A percentile compares a stretch with the other conserved stretches of the same genome.
Conservation (phyloP, 1,284 basidiomycete genomes). For the Entoloma clypeatum region DNA sequence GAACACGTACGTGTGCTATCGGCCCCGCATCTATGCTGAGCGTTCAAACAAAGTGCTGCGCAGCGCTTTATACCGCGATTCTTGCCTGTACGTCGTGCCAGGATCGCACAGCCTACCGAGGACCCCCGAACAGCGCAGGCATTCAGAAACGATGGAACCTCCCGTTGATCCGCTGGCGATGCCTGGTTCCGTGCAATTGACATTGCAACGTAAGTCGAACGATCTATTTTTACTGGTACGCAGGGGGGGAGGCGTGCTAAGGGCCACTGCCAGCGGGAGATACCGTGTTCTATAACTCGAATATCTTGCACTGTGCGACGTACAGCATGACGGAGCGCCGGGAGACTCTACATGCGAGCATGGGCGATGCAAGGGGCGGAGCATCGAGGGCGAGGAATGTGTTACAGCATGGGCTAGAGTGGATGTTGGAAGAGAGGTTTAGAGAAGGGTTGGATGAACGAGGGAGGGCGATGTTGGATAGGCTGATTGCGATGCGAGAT, state of each 20-base stretch:
- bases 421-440: slow-evolving; percentile 67
- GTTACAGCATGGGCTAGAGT: slow-evolving; percentile 74
- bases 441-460: slow-evolving; percentile 44
- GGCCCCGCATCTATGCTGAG: not conserved
- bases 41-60: too few species aligned
- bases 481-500: slow-evolving; percentile 56
- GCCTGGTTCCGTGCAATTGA: slow-evolving; percentile 63
- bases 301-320: slow-evolving; percentile 73
- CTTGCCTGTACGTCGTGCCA: slow-evolving; percentile 75
- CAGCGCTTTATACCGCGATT: slow-evolving; percentile 72
- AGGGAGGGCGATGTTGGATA: slow-evolving; percentile 57
- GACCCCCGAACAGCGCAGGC: slow-evolving; percentile 55
- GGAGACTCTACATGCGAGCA: slow-evolving; percentile 72
- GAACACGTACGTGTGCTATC: slow-evolving; percentile 59
- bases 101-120: slow-evolving; percentile 61
- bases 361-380: slow-evolving; percentile 65
- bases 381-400: slow-evolving; percentile 68
- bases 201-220: slow-evolving; percentile 51
- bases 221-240: not conserved
- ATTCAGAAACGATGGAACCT: slow-evolving; percentile 51
- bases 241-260: too few species aligned
- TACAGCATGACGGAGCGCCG: slow-evolving; percentile 55
- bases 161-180: slow-evolving; percentile 61
- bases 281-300: slow-evolving; percentile 80
- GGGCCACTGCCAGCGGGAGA: slow-evolving; percentile 52